Evolutionary conservation across 495 filamentous ascomycete genomes (phyloP).

Genomic region (Mytilinidion resinicola): DNA sequence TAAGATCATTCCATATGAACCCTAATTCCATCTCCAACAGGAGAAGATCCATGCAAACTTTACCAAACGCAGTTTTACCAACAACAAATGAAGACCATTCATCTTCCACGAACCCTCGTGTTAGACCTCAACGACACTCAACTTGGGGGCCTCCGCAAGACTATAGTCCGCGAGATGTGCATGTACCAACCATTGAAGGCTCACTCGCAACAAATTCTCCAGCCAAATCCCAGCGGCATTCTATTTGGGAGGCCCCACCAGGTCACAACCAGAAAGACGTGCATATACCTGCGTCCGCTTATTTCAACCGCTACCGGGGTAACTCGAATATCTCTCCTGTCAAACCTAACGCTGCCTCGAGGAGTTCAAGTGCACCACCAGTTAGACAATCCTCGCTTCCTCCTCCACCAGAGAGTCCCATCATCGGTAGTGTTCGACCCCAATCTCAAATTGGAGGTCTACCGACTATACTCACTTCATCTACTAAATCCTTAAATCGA

Average conservation of each 20-base stretch:
- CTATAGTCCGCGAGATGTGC: not conserved
- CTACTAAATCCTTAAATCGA: constrained; percentile 1
- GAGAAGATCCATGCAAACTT: constrained; percentile 31
- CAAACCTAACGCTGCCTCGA: constrained; percentile 4
- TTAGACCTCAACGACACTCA: constrained; percentile 15
- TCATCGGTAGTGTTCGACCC: constrained; percentile 4
- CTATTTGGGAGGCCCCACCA: constrained; percentile 10
- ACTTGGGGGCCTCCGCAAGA: constrained; percentile 7
- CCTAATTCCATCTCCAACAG: constrained; percentile 23
- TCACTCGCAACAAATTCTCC: constrained; percentile 14
- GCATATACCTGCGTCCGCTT: not conserved
- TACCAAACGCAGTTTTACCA: too few relatives aligned
- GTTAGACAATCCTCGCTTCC: constrained; percentile 9
- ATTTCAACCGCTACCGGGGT: not conserved
- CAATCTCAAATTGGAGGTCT: constrained; percentile 23
- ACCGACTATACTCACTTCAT: not conserved
- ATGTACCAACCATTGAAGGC: not conserved
- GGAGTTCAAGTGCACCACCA: constrained; percentile 26
- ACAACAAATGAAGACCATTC: constrained; percentile 23
- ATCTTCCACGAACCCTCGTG: constrained; percentile 7
- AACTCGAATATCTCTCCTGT: constrained; percentile 1
- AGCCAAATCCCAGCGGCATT: constrained; percentile 11
- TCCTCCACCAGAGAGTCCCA: constrained; percentile 10
- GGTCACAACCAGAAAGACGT: not conserved
- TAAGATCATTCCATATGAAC: constrained; percentile 29